These are phyloP conservation scores for Chrysoporthe deuterocubensis DNA, from an alignment of 2,329 filamentous ascomycete species.

Conservation along the genomic window DNA sequence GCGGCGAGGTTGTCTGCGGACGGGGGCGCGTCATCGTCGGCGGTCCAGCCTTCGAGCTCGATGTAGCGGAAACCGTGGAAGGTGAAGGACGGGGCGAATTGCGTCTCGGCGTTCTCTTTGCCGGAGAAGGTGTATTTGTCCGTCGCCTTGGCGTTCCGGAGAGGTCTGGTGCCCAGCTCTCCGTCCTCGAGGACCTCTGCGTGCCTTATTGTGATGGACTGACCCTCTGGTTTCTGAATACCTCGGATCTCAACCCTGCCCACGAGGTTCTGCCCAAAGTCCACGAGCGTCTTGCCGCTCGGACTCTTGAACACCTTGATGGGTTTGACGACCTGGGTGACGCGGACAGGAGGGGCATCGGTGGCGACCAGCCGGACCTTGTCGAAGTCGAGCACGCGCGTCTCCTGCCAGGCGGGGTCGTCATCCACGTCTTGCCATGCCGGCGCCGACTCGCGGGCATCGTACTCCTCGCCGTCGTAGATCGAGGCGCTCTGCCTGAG, in stretches of 20 bases:
- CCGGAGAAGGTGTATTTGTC: conserved; percentile 44
- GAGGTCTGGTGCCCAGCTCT: conserved; percentile 46
- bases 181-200: conserved; percentile 59
- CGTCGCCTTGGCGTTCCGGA: conserved; percentile 47
- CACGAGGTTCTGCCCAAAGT: conserved; percentile 64
- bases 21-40: conserved; percentile 24
- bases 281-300: conserved; percentile 52
- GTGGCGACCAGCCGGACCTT: conserved; percentile 34
- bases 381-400: conserved; percentile 28
- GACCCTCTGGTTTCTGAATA: conserved; percentile 42
- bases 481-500: conserved; percentile 33
- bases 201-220: conserved; percentile 52
- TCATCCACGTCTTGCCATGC: conserved; percentile 25
- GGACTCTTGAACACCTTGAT: conserved; percentile 22
- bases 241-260: conserved; percentile 49
- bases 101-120: conserved; percentile 1
- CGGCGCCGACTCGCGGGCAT: conserved; percentile 35
- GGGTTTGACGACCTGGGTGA: conserved; percentile 33
- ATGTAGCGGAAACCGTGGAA: conserved; percentile 59
- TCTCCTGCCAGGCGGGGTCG: conserved; percentile 1
- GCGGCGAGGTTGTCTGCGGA: conserved; percentile 34
- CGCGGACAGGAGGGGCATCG: conserved; percentile 40
- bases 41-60: conserved; percentile 50
- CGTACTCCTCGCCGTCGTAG: conserved; percentile 40
- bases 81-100: conserved; percentile 54